phyloP scores from a whole-genome alignment of 345 rosid species.

The Camelina sativa region DNA sequence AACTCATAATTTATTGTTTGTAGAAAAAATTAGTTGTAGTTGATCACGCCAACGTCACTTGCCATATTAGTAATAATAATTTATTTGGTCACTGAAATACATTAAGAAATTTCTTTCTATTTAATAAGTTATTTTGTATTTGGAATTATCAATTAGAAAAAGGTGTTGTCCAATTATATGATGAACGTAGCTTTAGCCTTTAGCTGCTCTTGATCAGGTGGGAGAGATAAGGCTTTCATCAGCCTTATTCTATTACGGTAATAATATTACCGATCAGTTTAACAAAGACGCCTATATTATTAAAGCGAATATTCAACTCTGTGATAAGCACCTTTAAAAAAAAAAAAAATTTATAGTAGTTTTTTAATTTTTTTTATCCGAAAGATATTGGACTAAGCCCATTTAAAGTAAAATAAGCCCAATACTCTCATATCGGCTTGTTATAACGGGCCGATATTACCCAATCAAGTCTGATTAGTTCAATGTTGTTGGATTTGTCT shows the following conservation, averaged over 20 bases:
- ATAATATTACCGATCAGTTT: not conserved
- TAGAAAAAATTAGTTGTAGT: not conserved
- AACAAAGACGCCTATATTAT: not conserved
- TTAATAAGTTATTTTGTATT: not conserved
- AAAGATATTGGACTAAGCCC: not conserved
- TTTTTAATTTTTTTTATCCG: no score
- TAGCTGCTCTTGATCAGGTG: constrained; percentile 23
- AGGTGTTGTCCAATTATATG: constrained; percentile 33
- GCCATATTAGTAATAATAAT: constrained; percentile 26
- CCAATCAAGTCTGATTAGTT: not conserved
- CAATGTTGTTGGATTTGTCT: not conserved
- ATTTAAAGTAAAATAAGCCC: not conserved
- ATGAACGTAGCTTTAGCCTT: constrained; percentile 13
- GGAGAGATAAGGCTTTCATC: constrained; percentile 43
- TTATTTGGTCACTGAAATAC: constrained; percentile 1
- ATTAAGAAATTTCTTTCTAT: not conserved
- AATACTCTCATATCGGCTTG: not conserved
- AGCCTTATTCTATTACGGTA: constrained; percentile 31
- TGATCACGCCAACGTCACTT: constrained; percentile 34
- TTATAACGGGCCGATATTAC: not conserved
- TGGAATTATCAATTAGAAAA: not conserved
- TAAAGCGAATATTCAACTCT: constrained; percentile 8
- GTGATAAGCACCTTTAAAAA: not conserved
- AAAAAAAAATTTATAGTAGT: no score
- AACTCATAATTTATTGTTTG: not conserved